Base-by-base conservation (phyloP, 257 asterid genomes). In the Echites panduratus region DNA sequence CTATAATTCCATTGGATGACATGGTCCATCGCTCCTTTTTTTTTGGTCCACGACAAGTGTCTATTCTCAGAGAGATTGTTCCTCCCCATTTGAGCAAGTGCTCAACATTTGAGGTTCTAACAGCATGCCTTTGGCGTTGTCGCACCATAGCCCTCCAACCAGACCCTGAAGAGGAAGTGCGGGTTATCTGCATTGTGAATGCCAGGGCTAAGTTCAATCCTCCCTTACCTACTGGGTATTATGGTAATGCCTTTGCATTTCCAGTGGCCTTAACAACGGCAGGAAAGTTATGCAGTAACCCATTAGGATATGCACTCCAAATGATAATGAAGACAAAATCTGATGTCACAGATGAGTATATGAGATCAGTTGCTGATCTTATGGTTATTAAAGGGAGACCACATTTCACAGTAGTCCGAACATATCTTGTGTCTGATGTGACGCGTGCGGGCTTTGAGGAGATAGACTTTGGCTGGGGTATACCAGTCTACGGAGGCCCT, bases 401-500 rank as follows among this genome's bases (percentile, higher is more conserved):
- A 0, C 74, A 75, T 45, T 75, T 81, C 76, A 41, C 80, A 5
- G 78, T 84, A 22, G 88, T 76, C 8, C 61, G 82, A 48, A 75
- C 77, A 17, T 89, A 52, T 43, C 17, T 84, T 0, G 89, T 89
- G 8, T 90, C 92, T 0, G 91, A 88, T 47, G 73, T 87, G 52
- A 85, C 82, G 0, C 73, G 76, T 9, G 76, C 77, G 2, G 91
- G 91, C 0, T 85, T 85, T 2, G 86, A 67, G 0, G 88, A 84
- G 12, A 85, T 88, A 61, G 91, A 90, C 24, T 82, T 87, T 19
- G 95, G 93, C 50, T 90, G 95, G 96, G 96, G 95, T 0, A 82
- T 69, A 64, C 70, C 91, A 0, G 85, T 32, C 5, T 88, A 84
- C 49, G 89, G 88, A 2, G 95, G 95, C 0, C 83, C 84, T 13